Evolutionary conservation across 371 early-diverging fungal genomes (phyloP).

Genomic region (Mortierella sp.): DNA sequence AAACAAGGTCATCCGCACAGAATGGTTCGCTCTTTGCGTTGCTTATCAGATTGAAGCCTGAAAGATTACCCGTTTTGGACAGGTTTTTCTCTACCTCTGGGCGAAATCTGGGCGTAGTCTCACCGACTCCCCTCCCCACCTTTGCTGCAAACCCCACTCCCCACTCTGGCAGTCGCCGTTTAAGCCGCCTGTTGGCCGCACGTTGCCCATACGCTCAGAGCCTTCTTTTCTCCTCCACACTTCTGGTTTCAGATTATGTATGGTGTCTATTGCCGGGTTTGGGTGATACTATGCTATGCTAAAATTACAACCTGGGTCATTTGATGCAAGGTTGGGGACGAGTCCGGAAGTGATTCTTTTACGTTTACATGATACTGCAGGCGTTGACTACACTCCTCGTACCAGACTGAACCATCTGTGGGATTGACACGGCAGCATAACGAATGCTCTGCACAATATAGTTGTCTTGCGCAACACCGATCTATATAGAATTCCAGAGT

Average conservation of each 20-base stretch:
- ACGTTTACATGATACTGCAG: constrained; percentile 44
- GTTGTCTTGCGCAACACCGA: constrained; percentile 43
- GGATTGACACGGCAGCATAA: constrained; percentile 33
- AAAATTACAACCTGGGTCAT: too few species aligned
- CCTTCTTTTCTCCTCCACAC: background rate
- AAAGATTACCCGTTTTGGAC: background rate
- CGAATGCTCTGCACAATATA: constrained; percentile 52
- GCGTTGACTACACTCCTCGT: constrained; percentile 35
- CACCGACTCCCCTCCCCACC: background rate
- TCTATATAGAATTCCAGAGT: too few species aligned
- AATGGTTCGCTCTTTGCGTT: background rate
- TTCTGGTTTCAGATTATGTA: too few species aligned
- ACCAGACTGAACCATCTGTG: constrained; percentile 47
- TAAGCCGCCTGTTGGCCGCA: too few species aligned
- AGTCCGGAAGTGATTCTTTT: too few species aligned
- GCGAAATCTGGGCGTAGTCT: background rate
- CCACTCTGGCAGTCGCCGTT: too few species aligned
- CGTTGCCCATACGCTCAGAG: too few species aligned
- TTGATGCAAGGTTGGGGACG: too few species aligned
- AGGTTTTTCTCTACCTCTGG: background rate
- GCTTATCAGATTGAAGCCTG: background rate
- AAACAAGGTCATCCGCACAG: background rate
- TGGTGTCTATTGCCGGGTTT: too few species aligned
- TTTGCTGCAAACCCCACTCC: background rate
- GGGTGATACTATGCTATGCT: too few species aligned